Base-by-base conservation (phyloP, 768 basidiomycete genomes). In the Leccinellum rugosiceps region DNA sequence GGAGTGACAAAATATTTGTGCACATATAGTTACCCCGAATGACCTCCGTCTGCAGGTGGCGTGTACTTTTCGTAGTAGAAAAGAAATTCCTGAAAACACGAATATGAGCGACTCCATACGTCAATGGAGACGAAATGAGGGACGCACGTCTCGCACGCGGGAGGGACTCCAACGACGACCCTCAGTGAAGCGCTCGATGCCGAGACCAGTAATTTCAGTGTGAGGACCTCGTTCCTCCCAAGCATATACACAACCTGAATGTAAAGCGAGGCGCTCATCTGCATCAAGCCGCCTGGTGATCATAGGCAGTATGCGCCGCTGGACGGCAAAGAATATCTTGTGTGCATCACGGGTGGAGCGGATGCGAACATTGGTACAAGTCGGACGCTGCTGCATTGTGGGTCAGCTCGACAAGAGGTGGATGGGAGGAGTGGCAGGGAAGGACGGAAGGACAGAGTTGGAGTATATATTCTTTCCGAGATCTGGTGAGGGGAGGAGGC, bases 141-240 rank as follows among this genome's bases (percentile, higher is more conserved):
- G 38, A 66, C 85, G 58, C 66, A 88, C 89, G 71, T 92, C 90
- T 71, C 90, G 82, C 56, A 92, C 89, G 55, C 90, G 83, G 50
- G 88, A 90, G 41, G 90, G 85, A 43, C 87, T 88, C 90, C 90
- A 92, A 61, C 86, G 80, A 65, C 86, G 80, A 23, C 90, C 90
- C 69, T 92, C 90, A 4, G 90, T 92, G 72, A 90, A 92, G 28
- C 90, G 81, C 67, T 92, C 91, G 67, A 92, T 92, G 30, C 88
- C 87, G 31, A 90, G 78, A 14, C 89, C 88, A 3, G 86, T 88
- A 14, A 88, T 82, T 70, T 90, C 90, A 23, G 82, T 81, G 63
- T 85, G 83, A 15, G 88, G 85, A 23, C 83, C 83, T 49, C 88
- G 78, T 67, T 90, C 89, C 73, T 90, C 90, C 90, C 89, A 82